A percentile compares a stretch with the other conserved stretches of the same genome.
These are phyloP conservation scores for Rhizophlyctis rosea DNA, from an alignment of 192 early-diverging fungal species.

Conservation along the genomic window DNA sequence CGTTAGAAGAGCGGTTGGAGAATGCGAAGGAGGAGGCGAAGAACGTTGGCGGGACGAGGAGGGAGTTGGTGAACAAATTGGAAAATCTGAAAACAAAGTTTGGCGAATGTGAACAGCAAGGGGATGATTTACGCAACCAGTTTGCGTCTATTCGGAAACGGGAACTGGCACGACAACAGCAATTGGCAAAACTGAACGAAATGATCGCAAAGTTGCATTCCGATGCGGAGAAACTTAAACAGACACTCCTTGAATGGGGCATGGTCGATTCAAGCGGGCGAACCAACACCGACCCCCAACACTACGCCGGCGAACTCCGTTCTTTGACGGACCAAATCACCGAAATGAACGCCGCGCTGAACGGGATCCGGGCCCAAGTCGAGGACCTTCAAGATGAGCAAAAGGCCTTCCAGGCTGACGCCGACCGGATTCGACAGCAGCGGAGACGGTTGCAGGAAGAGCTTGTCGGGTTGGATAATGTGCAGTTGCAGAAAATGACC, in stretches of 20 bases:
- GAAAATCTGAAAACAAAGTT: slow-evolving; percentile 17
- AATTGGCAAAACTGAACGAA: slow-evolving; percentile 31
- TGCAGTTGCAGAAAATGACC: slow-evolving; percentile 53
- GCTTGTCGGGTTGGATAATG: slow-evolving; percentile 36
- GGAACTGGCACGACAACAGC: slow-evolving; percentile 23
- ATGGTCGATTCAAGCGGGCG: background rate
- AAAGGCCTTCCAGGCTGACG: slow-evolving; percentile 18
- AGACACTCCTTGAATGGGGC: slow-evolving; percentile 29
- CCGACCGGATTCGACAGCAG: background rate
- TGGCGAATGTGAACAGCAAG: slow-evolving; percentile 6
- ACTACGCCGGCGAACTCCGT: slow-evolving; percentile 27
- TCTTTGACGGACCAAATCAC: slow-evolving; percentile 28
- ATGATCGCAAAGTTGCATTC: slow-evolving; percentile 40
- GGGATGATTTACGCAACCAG: slow-evolving; percentile 9
- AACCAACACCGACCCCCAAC: slow-evolving; percentile 14
- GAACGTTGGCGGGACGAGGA: background rate
- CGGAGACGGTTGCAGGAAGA: slow-evolving; percentile 28
- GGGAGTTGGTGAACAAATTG: slow-evolving; percentile 2
- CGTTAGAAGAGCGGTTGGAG: slow-evolving; percentile 27
- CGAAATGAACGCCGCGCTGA: slow-evolving; percentile 15
- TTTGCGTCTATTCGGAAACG: slow-evolving; percentile 3
- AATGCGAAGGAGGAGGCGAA: slow-evolving; percentile 6
- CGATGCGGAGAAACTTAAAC: slow-evolving; percentile 43
- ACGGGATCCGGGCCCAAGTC: slow-evolving; percentile 14
- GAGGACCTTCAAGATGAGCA: slow-evolving; percentile 22